Conservation (phyloP, 257 asterid genomes). For the Solanum paucissectum region DNA sequence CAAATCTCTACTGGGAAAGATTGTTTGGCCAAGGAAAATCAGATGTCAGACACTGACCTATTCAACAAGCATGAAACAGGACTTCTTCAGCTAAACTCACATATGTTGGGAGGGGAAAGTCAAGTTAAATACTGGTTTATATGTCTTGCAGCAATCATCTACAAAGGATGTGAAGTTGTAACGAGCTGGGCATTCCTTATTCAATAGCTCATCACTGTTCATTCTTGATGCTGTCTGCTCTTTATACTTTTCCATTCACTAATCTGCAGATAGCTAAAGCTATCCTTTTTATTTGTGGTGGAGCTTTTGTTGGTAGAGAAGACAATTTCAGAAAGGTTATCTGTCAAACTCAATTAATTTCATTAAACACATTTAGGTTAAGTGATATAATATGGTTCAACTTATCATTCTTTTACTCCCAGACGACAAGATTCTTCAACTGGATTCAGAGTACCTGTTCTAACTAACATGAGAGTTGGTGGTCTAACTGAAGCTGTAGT, state of each 20-base stretch:
- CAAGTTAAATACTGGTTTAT: not conserved
- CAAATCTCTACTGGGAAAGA: not conserved
- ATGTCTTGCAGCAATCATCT: not conserved
- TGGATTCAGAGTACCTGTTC: constrained; percentile 90
- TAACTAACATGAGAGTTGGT: constrained; percentile 35
- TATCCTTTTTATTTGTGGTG: constrained; percentile 22
- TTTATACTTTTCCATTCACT: not conserved
- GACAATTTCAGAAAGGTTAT: constrained; percentile 77
- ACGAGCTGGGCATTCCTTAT: not conserved
- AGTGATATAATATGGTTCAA: not conserved
- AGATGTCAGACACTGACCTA: not conserved
- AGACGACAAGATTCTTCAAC: constrained; percentile 66
- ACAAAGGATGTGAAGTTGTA: not conserved
- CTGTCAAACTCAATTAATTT: constrained; percentile 2
- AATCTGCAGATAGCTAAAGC: constrained; percentile 61
- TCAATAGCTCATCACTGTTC: not conserved
- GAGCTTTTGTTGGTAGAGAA: constrained; percentile 86
- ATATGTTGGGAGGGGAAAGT: not conserved
- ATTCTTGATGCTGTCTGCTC: not conserved
- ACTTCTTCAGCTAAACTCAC: not conserved
- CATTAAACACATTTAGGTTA: not conserved
- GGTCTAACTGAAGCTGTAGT: constrained; percentile 25
- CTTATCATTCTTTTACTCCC: not conserved
- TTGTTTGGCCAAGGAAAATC: not conserved
- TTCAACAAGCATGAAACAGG: not conserved